phyloP scores from a whole-genome alignment of 2,329 filamentous ascomycete species.

The Aspergillus latus region DNA sequence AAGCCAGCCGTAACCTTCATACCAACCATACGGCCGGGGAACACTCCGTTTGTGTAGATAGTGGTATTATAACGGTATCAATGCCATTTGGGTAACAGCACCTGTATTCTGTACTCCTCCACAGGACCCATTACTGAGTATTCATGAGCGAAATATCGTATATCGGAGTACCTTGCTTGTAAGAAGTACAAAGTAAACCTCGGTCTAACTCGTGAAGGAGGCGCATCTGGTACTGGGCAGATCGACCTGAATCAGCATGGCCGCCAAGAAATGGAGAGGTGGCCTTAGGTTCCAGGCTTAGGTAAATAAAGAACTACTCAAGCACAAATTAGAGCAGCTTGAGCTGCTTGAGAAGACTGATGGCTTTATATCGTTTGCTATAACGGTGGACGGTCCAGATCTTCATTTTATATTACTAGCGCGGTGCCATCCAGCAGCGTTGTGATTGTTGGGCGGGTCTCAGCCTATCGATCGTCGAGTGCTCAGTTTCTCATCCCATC shows the following conservation, averaged over 20 bases:
- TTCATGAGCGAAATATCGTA: too few species aligned
- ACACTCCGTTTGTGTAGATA: background rate
- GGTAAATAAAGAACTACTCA: slow-evolving; percentile 7
- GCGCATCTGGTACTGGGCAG: background rate
- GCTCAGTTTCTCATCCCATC: slow-evolving; percentile 11
- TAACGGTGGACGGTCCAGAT: slow-evolving; percentile 2
- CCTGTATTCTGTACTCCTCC: background rate
- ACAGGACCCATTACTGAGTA: too few species aligned
- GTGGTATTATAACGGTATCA: background rate
- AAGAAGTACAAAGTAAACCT: too few species aligned
- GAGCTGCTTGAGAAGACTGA: too few species aligned
- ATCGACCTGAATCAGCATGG: slow-evolving; percentile 1
- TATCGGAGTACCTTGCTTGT: too few species aligned
- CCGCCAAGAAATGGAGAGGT: slow-evolving; percentile 7
- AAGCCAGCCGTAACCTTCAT: background rate
- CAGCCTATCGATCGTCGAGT: slow-evolving; percentile 15
- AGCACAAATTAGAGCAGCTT: background rate
- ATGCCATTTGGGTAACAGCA: background rate
- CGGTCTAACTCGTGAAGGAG: too few species aligned
- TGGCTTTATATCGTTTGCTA: background rate
- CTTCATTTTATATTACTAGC: slow-evolving; percentile 2
- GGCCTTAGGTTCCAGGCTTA: slow-evolving; percentile 7
- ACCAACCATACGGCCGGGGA: background rate
- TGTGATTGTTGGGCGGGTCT: slow-evolving; percentile 12
- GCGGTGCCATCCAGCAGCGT: slow-evolving; percentile 10